phyloP scores from a whole-genome alignment of 208 protist species.

The Sergeia podlipaevii region DNA sequence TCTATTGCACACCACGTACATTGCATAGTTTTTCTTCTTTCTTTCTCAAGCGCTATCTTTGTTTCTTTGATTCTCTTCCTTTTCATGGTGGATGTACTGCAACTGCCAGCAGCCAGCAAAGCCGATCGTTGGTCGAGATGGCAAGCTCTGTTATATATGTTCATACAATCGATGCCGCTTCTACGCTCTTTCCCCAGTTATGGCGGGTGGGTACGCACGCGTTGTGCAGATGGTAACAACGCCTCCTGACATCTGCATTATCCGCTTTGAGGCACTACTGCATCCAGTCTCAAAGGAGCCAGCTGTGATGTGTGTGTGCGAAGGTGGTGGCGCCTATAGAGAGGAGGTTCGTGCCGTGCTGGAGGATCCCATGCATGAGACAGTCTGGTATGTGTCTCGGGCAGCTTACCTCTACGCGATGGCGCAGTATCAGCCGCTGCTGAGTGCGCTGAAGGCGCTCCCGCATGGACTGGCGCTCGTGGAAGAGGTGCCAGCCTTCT shows the following conservation, averaged over 20 bases:
- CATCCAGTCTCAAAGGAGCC: constrained; percentile 39
- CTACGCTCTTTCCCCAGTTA: constrained; percentile 42
- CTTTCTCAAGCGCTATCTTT: too few relatives aligned
- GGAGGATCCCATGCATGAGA: constrained; percentile 34
- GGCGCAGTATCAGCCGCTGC: constrained; percentile 40
- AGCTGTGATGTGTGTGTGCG: constrained; percentile 22
- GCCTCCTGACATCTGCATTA: constrained; percentile 23
- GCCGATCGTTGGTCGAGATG: constrained; percentile 41
- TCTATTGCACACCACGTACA: too few relatives aligned
- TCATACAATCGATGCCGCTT: constrained; percentile 53
- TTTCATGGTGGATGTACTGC: constrained; percentile 80
- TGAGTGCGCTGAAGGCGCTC: constrained; percentile 31
- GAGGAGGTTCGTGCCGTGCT: constrained; percentile 27
- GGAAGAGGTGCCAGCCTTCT: constrained; percentile 75
- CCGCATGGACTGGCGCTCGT: constrained; percentile 28
- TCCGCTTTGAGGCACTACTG: constrained; percentile 69
- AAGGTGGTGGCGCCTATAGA: constrained; percentile 19
- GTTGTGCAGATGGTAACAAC: constrained; percentile 27
- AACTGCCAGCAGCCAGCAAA: constrained; percentile 45
- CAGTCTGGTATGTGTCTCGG: constrained; percentile 46
- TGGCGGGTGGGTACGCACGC: constrained; percentile 63
- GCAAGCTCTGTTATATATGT: constrained; percentile 56
- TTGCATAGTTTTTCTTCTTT: too few relatives aligned
- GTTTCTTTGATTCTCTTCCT: too few relatives aligned
- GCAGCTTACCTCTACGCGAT: constrained; percentile 69